phyloP scores from a whole-genome alignment of 495 filamentous ascomycete genomes.

The Aspergillus funiculosus region DNA sequence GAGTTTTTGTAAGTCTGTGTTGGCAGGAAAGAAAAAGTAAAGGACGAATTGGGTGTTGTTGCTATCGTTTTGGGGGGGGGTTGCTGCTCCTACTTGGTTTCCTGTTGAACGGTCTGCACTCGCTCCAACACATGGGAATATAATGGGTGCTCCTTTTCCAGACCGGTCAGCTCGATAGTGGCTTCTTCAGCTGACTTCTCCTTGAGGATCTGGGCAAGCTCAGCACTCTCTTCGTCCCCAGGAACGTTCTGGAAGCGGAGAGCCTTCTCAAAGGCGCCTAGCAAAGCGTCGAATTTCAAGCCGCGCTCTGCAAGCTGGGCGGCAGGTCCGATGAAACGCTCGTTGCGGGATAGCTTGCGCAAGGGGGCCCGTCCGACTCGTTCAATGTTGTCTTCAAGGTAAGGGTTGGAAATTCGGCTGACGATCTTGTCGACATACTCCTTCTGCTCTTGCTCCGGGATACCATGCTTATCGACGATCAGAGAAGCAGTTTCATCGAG shows the following conservation, averaged over 20 bases:
- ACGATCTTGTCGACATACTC: slow-evolving; percentile 91
- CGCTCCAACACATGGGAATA: slow-evolving; percentile 64
- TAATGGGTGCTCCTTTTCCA: slow-evolving; percentile 65
- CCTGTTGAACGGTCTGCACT: slow-evolving; percentile 70
- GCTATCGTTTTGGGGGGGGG: slow-evolving; percentile 9
- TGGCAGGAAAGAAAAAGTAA: slow-evolving; percentile 6
- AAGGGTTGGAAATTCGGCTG: slow-evolving; percentile 87
- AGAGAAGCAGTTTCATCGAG: slow-evolving; percentile 77
- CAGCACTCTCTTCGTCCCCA: slow-evolving; percentile 76
- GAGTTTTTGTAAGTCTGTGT: slow-evolving; percentile 13
- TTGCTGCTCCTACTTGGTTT: slow-evolving; percentile 33
- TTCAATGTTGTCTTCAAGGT: slow-evolving; percentile 86
- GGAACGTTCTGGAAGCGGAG: slow-evolving; percentile 89
- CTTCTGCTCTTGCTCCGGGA: slow-evolving; percentile 69
- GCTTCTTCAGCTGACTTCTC: slow-evolving; percentile 58
- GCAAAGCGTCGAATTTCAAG: slow-evolving; percentile 59
- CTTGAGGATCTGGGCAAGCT: slow-evolving; percentile 78
- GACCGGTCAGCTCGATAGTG: slow-evolving; percentile 67
- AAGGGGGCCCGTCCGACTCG: slow-evolving; percentile 93
- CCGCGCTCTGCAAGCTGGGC: slow-evolving; percentile 74
- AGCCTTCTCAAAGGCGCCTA: slow-evolving; percentile 77
- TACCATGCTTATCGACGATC: slow-evolving; percentile 80
- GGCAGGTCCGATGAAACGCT: slow-evolving; percentile 92
- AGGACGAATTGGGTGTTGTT: slow-evolving; percentile 3
- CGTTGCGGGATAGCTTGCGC: slow-evolving; percentile 84